Evolutionary conservation across 805 yeast genomes (phyloP), one percentile per base, ranked within the genome.

Genomic region (Metschnikowia lunata): DNA sequence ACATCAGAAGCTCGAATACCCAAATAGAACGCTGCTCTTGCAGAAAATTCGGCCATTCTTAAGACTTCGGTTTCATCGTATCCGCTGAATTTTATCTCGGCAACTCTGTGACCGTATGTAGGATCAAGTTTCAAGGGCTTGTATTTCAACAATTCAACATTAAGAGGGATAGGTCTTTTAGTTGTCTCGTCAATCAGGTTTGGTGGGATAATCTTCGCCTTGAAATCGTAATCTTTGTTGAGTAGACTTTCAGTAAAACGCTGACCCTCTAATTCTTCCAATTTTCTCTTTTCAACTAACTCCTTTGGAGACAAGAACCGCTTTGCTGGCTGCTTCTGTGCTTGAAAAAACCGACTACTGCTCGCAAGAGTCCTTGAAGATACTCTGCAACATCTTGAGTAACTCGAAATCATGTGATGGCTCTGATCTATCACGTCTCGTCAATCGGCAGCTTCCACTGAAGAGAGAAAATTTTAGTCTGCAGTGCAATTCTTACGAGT

Each of bases 21-120:
- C 55, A 93, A 69, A 65, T 86, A 93, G 62, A 78, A 93, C 0
- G 96, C 98, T 0, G 89, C 88, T 66, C 99, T 80, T 44, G 85
- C 71, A 4, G 93, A 87, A 64, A 93, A 93, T 64, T 91, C 95
- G 27, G 86, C 74, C 50, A 82, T 83, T 51, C 90, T 78, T 37
- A 84, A 85, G 49, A 91, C 63, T 56, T 82, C 84, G 47, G 79
- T 79, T 43, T 78, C 75, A 47, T 83, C 85, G 62, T 78, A 85
- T 8, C 91, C 83, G 52, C 85, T 78, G 54, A 91, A 74, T 37
- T 79, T 80, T 35, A 91, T 59, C 49, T 80, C 85, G n/a, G 95
- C 95, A 15, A 84, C 89, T 46, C 80, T 69, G 60, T 87, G 80
- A 4, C 93, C 90, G 55, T 86, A 78, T 28, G 79, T 80, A 28